Evolutionary conservation across 2,329 filamentous ascomycete genomes (phyloP), one percentile per base, ranked within the genome.

Genomic region (Emydomyces testavorans): DNA sequence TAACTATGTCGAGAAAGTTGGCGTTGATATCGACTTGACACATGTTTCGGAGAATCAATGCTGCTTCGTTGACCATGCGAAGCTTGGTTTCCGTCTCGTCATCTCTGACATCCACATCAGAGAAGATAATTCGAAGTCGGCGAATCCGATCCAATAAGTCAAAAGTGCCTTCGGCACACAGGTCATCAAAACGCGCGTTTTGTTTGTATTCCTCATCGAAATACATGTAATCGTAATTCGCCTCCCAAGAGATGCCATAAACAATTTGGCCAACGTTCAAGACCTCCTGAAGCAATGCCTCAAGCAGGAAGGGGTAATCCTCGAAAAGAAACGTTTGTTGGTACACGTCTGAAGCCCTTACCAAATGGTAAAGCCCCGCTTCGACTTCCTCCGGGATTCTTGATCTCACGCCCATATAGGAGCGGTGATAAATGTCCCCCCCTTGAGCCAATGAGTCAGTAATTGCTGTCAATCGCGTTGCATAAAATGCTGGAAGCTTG

Each of bases 261-360:
- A 89, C 93, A 10, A 94, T 68, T 39, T 74, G 76, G 48, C 83
- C 83, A 34, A 94, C 76, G 53, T 89, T 79, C 42, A 95, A 71
- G 1, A 84, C 81, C 60, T 93, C 93, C 52, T 88, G 83, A 48
- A 94, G 80, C 7, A 98, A 74, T 2, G 85, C 85, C 64, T 96
- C 92, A 0, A 87, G 86, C 23, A 98, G 74, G 7, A 86, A 82
- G 1, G 85, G 83, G 57, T 95, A 96, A 4, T 86, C 85, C 57
- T 94, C 88, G 56, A 96, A 95, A 52, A 86, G 84, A 67, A 94
- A 95, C 65, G 94, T 94, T 62, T 96, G 92, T 38, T 90, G 90
- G 36, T 89, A 79, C 64, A 96, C 89, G 60, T 83, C 92, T 0
- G 89, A 95, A 23, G 96, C 95, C 62, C 94, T 94, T 51, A 96